phyloP scores from a whole-genome alignment of 345 rosid genomes.

The Linum usitatissimum region DNA sequence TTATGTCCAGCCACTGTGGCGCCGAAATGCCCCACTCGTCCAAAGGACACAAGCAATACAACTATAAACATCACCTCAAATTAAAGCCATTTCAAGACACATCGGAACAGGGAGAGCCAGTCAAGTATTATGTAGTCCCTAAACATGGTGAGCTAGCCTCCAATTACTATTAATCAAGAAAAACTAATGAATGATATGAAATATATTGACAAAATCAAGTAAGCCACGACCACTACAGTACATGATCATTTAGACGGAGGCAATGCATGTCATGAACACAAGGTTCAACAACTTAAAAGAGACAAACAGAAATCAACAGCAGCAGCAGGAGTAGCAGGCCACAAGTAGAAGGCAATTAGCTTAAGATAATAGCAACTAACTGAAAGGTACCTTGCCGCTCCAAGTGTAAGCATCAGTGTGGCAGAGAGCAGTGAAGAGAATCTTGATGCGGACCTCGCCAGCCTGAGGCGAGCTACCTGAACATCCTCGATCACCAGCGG shows the following conservation, averaged over 20 bases:
- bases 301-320: not conserved
- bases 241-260: no score
- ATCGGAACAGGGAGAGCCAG: no score
- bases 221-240: no score
- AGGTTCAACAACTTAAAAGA: not conserved
- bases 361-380: not conserved
- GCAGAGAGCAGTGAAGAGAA: conserved; percentile 84
- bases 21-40: not conserved
- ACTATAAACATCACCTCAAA: not conserved
- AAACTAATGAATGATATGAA: no score
- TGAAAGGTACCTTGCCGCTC: conserved; percentile 76
- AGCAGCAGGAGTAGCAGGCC: not conserved
- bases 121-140: no score
- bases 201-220: no score
- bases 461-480: conserved; percentile 92
- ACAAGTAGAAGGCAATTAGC: not conserved
- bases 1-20: not conserved
- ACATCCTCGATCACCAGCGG: conserved; percentile 81
- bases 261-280: not conserved
- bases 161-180: no score
- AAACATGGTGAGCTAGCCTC: no score
- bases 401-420: conserved; percentile 98
- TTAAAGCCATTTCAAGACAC: no score
- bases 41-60: not conserved
- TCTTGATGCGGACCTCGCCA: conserved; percentile 87